These are phyloP conservation scores for Arabidopsis arenosa DNA, from an alignment of 345 rosid genomes.

Conservation along the genomic window DNA sequence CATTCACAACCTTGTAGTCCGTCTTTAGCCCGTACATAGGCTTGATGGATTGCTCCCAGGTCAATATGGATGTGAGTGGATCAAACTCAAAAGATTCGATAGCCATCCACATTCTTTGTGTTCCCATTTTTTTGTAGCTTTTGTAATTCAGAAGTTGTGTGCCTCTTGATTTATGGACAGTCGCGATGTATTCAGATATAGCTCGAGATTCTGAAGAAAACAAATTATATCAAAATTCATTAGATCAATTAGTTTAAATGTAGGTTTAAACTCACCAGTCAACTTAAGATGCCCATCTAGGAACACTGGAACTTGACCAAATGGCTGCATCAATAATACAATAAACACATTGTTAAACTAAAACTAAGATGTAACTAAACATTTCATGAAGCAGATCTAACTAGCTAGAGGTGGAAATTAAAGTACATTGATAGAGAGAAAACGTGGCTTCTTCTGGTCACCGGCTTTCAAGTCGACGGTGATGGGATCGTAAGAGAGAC, in stretches of 20 bases:
- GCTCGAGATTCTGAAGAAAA: constrained; percentile 47
- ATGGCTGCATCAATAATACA: constrained; percentile 62
- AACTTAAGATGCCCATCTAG: constrained; percentile 64
- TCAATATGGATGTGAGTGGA: constrained; percentile 40
- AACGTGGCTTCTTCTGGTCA: constrained; percentile 31
- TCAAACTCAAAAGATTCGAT: constrained; percentile 63
- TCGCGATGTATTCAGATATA: constrained; percentile 34
- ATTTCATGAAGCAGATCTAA: not conserved
- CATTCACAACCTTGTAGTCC: constrained; percentile 32
- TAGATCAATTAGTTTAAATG: not conserved
- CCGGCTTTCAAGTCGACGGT: constrained; percentile 30
- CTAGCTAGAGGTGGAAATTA: not conserved
- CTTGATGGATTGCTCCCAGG: constrained; percentile 17
- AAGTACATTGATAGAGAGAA: constrained; percentile 38
- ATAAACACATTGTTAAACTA: not conserved
- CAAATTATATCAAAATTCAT: not conserved
- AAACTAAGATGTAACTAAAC: not conserved
- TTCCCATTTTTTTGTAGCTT: constrained; percentile 20
- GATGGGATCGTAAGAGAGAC: constrained; percentile 28
- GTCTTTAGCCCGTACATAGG: constrained; percentile 28
- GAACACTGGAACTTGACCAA: constrained; percentile 69
- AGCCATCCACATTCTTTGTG: constrained; percentile 31
- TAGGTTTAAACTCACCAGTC: constrained; percentile 52
- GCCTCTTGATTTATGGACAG: constrained; percentile 26
- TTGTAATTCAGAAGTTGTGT: constrained; percentile 19